Percentiles rank a stretch among this genome's conserved stretches.
Conservation (phyloP, 2,329 filamentous ascomycete species). For the Didymella sp. region DNA sequence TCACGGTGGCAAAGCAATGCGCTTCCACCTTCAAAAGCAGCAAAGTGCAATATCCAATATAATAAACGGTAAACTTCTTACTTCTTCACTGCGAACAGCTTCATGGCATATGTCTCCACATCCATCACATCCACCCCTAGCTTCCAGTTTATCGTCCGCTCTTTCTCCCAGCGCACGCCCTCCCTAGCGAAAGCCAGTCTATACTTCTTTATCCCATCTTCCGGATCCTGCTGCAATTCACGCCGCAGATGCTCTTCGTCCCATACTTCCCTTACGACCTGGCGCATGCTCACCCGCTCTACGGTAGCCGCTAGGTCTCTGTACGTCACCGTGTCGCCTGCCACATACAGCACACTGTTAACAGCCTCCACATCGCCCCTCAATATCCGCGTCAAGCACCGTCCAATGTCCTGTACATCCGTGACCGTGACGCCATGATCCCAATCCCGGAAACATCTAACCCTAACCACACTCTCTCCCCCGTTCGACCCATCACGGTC, state of each 20-base stretch:
- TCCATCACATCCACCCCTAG: conserved; percentile 56
- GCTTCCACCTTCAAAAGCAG: conserved; percentile 2
- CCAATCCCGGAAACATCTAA: conserved; percentile 67
- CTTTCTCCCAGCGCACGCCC: conserved; percentile 66
- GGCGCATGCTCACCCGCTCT: conserved; percentile 52
- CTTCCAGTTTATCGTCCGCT: conserved; percentile 60
- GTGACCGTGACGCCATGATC: conserved; percentile 69
- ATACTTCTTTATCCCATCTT: conserved; percentile 64
- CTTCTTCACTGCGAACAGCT: conserved; percentile 19
- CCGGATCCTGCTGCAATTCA: conserved; percentile 57
- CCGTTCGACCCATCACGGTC: conserved; percentile 49
- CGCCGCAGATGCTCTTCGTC: conserved; percentile 53
- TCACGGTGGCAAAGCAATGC: conserved; percentile 24
- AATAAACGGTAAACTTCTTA: conserved; percentile 1
- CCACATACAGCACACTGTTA: conserved; percentile 61
- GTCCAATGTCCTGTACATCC: conserved; percentile 68
- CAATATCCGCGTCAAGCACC: conserved; percentile 64
- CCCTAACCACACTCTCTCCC: conserved; percentile 32
- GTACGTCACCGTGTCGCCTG: conserved; percentile 70
- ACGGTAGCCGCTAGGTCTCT: conserved; percentile 61
- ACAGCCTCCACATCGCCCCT: conserved; percentile 42
- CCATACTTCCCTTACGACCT: conserved; percentile 61
- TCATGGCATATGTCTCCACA: conserved; percentile 51
- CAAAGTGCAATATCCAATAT: neutral
- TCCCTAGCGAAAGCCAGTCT: conserved; percentile 66